Percentiles rank a stretch among this genome's conserved stretches.
Evolutionary conservation across 805 yeast genomes (phyloP).

Genomic region (Saccharomycopsis sp.): DNA sequence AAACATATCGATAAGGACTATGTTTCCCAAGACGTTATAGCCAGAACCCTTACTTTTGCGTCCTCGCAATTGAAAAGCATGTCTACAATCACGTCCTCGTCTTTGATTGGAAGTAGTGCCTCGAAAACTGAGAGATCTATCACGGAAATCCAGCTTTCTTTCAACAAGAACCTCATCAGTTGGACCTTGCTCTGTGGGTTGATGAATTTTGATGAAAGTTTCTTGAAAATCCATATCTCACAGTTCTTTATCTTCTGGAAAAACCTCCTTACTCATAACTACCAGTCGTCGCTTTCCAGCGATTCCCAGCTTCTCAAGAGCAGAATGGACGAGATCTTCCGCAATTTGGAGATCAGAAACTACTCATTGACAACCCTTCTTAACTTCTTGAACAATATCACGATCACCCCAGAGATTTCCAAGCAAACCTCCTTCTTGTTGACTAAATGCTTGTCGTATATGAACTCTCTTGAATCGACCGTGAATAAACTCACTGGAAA

Average conservation of each 20-base stretch:
- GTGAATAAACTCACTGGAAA: constrained; percentile 23
- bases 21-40: constrained; percentile 39
- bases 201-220: constrained; percentile 51
- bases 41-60: constrained; percentile 39
- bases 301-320: constrained; percentile 24
- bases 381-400: constrained; percentile 39
- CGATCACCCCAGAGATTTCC: constrained; percentile 37
- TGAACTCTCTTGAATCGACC: constrained; percentile 31
- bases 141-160: constrained; percentile 26
- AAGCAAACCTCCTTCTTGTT: constrained; percentile 43
- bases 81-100: constrained; percentile 27
- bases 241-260: constrained; percentile 64
- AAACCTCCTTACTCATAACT: constrained; percentile 44
- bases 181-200: constrained; percentile 64
- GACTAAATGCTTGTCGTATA: constrained; percentile 32
- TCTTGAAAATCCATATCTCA: constrained; percentile 47
- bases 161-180: constrained; percentile 37
- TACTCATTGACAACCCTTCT: constrained; percentile 53
- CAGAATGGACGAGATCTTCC: constrained; percentile 29
- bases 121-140: constrained; percentile 19
- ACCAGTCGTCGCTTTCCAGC: constrained; percentile 33
- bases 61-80: constrained; percentile 37
- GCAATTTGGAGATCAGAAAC: constrained; percentile 46
- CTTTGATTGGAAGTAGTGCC: constrained; percentile 3
- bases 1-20: constrained; percentile 34